Conservation (phyloP, 148 eudicot species). For the Linanthus parryae region DNA sequence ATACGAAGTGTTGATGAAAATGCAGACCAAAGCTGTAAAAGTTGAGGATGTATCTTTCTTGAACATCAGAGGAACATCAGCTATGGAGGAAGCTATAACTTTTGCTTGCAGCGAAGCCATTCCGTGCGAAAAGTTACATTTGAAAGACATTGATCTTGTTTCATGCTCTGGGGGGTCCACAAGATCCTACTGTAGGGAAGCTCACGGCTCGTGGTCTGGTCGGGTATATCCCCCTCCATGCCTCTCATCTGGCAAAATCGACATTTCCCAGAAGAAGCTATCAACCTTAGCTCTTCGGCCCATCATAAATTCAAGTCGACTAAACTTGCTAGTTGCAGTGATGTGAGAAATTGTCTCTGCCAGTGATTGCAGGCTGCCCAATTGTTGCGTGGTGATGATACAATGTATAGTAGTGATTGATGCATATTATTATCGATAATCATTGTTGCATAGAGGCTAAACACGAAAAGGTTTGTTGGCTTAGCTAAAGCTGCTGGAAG, state of each 20-base stretch:
- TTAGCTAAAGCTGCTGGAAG: too few relatives aligned
- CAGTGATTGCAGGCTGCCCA: too few relatives aligned
- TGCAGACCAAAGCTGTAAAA: constrained; percentile 67
- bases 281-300: constrained; percentile 18
- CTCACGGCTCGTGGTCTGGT: constrained; percentile 69
- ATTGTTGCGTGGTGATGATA: too few relatives aligned
- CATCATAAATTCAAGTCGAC: constrained; percentile 11
- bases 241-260: constrained; percentile 22
- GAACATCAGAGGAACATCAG: constrained; percentile 75
- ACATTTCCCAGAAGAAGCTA: constrained; percentile 15
- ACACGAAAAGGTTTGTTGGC: too few relatives aligned
- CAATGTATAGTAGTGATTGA: too few relatives aligned
- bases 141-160: constrained; percentile 63
- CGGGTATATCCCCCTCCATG: constrained; percentile 59
- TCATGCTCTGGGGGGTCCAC: constrained; percentile 24
- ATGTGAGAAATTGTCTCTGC: too few relatives aligned
- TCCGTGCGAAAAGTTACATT: constrained; percentile 60
- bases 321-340: too few relatives aligned
- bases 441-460: too few relatives aligned
- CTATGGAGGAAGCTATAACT: constrained; percentile 63
- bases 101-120: constrained; percentile 75
- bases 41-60: constrained; percentile 50
- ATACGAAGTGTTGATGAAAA: not conserved
- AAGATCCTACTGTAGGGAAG: constrained; percentile 83
- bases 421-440: too few relatives aligned